A percentile compares a stretch with the other conserved stretches of the same genome.
Conservation (phyloP, 441 rosid species). For the Brassica balearica region DNA sequence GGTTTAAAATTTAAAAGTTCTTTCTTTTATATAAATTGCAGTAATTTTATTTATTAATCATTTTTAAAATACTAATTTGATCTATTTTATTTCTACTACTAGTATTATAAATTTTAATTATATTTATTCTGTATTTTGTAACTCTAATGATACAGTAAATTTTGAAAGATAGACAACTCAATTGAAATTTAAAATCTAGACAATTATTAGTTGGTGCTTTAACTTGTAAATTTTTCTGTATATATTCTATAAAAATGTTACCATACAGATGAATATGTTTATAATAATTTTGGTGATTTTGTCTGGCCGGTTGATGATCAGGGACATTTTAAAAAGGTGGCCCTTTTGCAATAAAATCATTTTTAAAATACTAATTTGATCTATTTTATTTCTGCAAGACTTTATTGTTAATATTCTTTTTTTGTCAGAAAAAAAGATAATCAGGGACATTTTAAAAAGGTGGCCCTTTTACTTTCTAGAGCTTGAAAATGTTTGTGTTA, state of each 20-base stretch:
- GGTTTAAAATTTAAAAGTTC: no score
- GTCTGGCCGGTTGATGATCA: no score
- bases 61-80: not conserved
- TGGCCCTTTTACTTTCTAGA: not conserved
- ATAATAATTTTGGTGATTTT: no score
- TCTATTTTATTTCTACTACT: not conserved
- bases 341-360: no score
- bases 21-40: not conserved
- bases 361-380: no score
- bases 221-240: not conserved
- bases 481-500: conserved; percentile 3
- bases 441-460: not conserved
- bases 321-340: no score
- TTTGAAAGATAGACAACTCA: not conserved
- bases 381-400: not conserved
- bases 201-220: not conserved
- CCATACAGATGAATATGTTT: not conserved
- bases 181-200: not conserved
- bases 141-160: not conserved
- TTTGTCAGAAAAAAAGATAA: not conserved
- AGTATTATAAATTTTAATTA: not conserved
- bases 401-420: not conserved
- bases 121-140: not conserved
- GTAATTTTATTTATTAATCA: not conserved
- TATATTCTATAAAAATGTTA: not conserved